Conservation (phyloP, 768 basidiomycete genomes). For the Grammothele lineata region DNA sequence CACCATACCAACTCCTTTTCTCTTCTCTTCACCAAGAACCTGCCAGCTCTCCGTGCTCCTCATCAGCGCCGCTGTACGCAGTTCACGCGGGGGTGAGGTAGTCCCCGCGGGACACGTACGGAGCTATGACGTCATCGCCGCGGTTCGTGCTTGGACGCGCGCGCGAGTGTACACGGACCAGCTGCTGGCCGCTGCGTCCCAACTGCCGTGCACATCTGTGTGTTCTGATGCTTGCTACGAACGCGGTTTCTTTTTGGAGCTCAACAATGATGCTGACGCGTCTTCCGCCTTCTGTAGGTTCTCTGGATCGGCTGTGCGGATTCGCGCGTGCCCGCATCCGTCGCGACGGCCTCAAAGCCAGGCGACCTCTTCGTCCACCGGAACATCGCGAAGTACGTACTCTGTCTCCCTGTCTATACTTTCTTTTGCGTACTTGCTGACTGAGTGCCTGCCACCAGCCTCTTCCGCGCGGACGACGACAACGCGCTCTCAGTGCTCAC, state of each 20-base stretch:
- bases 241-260: not conserved
- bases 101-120: too few relatives aligned
- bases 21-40: too few relatives aligned
- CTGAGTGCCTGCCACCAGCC: constrained; percentile 37
- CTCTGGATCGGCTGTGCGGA: constrained; percentile 84
- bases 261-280: not conserved
- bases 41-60: too few relatives aligned
- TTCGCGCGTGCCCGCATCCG: constrained; percentile 79
- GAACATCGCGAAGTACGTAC: constrained; percentile 85
- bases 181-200: too few relatives aligned
- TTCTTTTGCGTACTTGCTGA: not conserved
- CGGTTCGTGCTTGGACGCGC: too few relatives aligned
- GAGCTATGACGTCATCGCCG: too few relatives aligned
- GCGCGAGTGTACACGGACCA: too few relatives aligned
- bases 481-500: constrained; percentile 68
- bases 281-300: constrained; percentile 38
- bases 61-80: too few relatives aligned
- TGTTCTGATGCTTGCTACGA: too few relatives aligned
- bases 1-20: too few relatives aligned
- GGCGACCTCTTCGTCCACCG: constrained; percentile 83
- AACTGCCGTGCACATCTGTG: too few relatives aligned
- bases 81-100: too few relatives aligned
- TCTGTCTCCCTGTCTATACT: not conserved
- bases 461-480: constrained; percentile 68
- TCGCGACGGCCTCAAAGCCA: constrained; percentile 62